These are phyloP conservation scores for Neostapfia colusana DNA, from an alignment of 176 grass and related monocot species.

Conservation along the genomic window DNA sequence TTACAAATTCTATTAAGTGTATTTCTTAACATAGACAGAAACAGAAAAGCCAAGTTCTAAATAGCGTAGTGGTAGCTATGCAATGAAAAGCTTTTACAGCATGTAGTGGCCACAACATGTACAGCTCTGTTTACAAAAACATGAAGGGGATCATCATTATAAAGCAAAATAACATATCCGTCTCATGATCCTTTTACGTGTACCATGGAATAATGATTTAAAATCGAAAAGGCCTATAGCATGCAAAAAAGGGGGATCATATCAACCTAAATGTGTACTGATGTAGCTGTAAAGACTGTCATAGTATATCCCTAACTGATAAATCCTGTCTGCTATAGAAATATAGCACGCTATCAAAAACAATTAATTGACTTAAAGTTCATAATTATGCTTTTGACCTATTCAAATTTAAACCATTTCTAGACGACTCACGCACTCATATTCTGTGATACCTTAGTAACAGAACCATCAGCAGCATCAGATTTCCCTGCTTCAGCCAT, in stretches of 20 bases:
- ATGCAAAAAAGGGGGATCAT: neutral
- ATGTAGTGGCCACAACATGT: neutral
- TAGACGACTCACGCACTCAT: neutral
- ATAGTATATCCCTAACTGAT: neutral
- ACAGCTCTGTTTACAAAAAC: conserved; percentile 3
- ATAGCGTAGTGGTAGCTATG: neutral
- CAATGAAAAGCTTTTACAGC: neutral
- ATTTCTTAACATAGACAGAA: neutral
- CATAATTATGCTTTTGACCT: neutral
- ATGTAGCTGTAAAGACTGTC: neutral
- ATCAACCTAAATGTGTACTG: neutral
- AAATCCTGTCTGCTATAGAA: neutral
- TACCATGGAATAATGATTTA: neutral
- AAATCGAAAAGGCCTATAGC: conserved; percentile 1
- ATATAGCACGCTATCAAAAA: neutral
- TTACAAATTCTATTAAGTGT: conserved; percentile 20
- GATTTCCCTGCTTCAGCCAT: conserved; percentile 37
- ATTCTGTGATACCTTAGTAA: conserved; percentile 31
- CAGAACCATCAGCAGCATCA: conserved; percentile 26
- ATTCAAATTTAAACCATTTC: conserved; percentile 10
- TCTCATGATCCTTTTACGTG: too few species aligned
- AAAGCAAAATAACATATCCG: neutral
- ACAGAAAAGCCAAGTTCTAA: neutral
- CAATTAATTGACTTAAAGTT: neutral
- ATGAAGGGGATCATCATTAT: neutral